These are phyloP conservation scores for Psilocybe cyanescens DNA, from an alignment of 768 basidiomycete genomes.

Conservation along the genomic window DNA sequence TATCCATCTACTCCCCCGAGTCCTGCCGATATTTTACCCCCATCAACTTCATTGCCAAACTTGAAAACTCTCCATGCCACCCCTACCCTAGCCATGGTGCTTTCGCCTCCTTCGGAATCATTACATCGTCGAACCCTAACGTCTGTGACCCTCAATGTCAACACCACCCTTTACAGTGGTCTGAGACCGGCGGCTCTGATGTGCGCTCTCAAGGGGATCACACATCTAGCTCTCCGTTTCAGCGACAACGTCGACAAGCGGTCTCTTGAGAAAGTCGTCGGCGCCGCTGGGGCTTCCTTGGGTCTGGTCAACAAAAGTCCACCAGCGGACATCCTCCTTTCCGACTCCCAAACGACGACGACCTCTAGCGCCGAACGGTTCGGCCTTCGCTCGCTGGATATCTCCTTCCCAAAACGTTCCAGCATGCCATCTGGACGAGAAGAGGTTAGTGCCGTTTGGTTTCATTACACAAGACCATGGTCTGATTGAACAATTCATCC, in stretches of 20 bases:
- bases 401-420: constrained; percentile 4
- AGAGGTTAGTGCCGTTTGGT: constrained; percentile 31
- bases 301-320: constrained; percentile 19
- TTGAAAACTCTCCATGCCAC: constrained; percentile 41
- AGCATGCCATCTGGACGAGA: constrained; percentile 29
- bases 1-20: constrained; percentile 14
- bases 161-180: constrained; percentile 47
- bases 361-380: constrained; percentile 4
- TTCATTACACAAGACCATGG: not conserved
- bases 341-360: not conserved
- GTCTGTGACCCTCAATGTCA: constrained; percentile 41
- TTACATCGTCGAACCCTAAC: constrained; percentile 31
- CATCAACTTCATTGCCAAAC: constrained; percentile 43
- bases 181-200: constrained; percentile 48
- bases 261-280: constrained; percentile 49
- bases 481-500: not conserved
- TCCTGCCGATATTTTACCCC: constrained; percentile 25
- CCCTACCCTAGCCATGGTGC: constrained; percentile 33
- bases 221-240: constrained; percentile 38
- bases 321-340: constrained; percentile 12
- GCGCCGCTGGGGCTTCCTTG: constrained; percentile 41
- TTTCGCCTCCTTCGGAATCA: constrained; percentile 23
- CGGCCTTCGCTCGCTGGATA: constrained; percentile 21
- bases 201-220: constrained; percentile 34
- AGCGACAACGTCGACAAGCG: constrained; percentile 43